phyloP scores from a whole-genome alignment of 2,329 filamentous ascomycete species.

The Curvularia eragrostidis region DNA sequence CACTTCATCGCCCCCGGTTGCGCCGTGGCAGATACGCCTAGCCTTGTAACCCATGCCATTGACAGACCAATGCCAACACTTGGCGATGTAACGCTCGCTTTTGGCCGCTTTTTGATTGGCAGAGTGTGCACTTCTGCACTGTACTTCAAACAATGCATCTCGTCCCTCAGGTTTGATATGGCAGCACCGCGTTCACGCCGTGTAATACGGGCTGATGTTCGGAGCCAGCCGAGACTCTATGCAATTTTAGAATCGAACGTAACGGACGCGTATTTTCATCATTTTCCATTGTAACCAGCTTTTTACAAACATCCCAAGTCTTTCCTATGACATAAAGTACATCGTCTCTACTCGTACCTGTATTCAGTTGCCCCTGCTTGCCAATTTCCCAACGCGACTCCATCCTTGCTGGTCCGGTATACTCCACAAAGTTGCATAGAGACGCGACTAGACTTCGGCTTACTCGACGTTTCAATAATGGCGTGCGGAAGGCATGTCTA shows the following conservation, averaged over 20 bases:
- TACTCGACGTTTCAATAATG: not conserved
- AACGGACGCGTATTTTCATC: not conserved
- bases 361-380: not conserved
- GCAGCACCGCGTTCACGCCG: not conserved
- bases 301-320: not conserved
- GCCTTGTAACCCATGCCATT: not conserved
- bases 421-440: not conserved
- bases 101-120: not conserved
- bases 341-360: not conserved
- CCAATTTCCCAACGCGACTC: not conserved
- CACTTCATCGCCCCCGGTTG: not conserved
- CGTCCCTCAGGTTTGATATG: not conserved
- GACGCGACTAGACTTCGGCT: not conserved
- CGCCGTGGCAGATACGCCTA: not conserved
- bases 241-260: not conserved
- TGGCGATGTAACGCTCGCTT: not conserved
- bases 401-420: not conserved
- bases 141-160: not conserved
- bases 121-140: not conserved
- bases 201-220: not conserved
- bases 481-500: not conserved
- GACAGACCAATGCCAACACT: not conserved
- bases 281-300: not conserved
- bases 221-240: not conserved
- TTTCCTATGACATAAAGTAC: too few species aligned